Conservation (phyloP, 225 moss, liverwort and hornwort genomes). For the Bryum argenteum region DNA sequence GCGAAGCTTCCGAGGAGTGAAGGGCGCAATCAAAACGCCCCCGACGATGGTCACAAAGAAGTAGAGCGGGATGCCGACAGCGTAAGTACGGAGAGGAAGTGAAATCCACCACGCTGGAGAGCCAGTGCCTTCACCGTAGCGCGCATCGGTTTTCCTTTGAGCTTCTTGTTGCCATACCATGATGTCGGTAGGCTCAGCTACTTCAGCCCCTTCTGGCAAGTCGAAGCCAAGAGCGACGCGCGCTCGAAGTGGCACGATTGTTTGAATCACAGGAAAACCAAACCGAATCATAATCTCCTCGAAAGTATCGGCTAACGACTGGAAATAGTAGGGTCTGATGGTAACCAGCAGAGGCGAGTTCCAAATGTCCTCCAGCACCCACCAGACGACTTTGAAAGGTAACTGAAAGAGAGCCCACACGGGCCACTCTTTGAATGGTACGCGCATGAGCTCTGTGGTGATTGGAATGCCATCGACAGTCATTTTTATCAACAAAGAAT, state of each 20-base stretch:
- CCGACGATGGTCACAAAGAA: conserved; percentile 60
- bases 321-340: conserved; percentile 83
- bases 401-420: conserved; percentile 71
- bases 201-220: conserved; percentile 94
- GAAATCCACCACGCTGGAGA: conserved; percentile 99
- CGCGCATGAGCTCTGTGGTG: conserved; percentile 78
- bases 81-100: conserved; percentile 78
- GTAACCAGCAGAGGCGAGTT: conserved; percentile 69
- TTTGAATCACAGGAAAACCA: conserved; percentile 77
- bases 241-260: conserved; percentile 56
- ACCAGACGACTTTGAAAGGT: conserved; percentile 83
- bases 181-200: conserved; percentile 91
- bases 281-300: conserved; percentile 95
- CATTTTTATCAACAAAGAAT: conserved; percentile 75
- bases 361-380: conserved; percentile 89
- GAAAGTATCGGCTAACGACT: conserved; percentile 64
- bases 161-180: conserved; percentile 99
- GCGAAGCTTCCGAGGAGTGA: conserved; percentile 61
- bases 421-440: conserved; percentile 81
- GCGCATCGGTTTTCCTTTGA: conserved; percentile 84
- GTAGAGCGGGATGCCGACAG: conserved; percentile 81
- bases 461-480: conserved; percentile 66
- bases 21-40: conserved; percentile 62
- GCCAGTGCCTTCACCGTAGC: conserved; percentile 97
- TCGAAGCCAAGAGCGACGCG: conserved; percentile 79